A percentile compares a stretch with the other conserved stretches of the same genome.
Evolutionary conservation across 2,329 filamentous ascomycete species (phyloP).

Genomic region (Clarireedia paspali): DNA sequence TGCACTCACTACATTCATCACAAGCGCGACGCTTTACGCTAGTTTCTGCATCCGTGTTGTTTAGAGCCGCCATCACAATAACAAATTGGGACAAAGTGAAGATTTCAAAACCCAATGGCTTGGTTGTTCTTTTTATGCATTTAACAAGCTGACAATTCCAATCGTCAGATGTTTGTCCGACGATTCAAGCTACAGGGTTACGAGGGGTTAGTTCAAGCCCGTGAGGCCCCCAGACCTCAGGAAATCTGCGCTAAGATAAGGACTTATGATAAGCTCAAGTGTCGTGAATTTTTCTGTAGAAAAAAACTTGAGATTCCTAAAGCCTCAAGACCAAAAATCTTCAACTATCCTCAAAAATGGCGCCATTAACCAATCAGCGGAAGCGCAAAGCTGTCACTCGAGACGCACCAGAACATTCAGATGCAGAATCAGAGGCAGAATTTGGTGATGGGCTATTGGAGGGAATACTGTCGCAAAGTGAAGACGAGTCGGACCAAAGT

Average conservation of each 20-base stretch:
- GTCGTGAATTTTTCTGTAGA: conserved; percentile 6
- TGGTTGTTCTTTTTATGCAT: too few species aligned
- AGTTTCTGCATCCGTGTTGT: conserved; percentile 8
- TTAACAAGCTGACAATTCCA: too few species aligned
- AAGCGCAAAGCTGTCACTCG: conserved; percentile 59
- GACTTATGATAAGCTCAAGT: conserved; percentile 7
- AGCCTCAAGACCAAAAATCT: conserved; percentile 10
- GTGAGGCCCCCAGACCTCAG: not conserved
- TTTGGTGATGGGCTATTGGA: conserved; percentile 47
- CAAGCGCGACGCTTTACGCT: conserved; percentile 51
- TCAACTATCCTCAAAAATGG: conserved; percentile 21
- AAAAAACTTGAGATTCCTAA: conserved; percentile 12
- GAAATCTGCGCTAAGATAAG: conserved; percentile 20
- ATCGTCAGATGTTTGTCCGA: too few species aligned
- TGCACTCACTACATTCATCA: conserved; percentile 58
- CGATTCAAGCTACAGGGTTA: not conserved
- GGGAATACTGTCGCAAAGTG: conserved; percentile 47
- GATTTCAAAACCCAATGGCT: not conserved
- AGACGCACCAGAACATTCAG: conserved; percentile 40
- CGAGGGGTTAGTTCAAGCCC: not conserved
- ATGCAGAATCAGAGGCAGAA: conserved; percentile 52
- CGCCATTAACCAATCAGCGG: conserved; percentile 19
- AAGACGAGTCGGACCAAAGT: conserved; percentile 51
- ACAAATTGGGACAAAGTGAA: not conserved
- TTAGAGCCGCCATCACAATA: conserved; percentile 13